Conservation (phyloP, 331 rosid genomes). For the Malus hybrid region DNA sequence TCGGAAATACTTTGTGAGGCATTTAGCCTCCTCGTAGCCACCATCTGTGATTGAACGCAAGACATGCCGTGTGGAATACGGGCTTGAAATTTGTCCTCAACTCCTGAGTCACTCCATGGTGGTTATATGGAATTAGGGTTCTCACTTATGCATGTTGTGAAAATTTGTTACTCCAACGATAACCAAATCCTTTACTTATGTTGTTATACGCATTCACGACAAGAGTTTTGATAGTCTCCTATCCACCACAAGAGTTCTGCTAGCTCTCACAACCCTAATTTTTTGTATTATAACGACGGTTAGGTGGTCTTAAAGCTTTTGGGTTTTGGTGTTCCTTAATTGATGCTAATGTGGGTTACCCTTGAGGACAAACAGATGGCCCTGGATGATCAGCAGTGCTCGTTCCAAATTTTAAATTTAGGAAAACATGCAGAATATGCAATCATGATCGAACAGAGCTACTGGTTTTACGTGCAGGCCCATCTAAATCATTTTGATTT, state of each 20-base stretch:
- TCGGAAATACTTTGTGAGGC: too few species aligned
- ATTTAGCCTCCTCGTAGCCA: too few species aligned
- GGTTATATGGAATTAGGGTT: too few species aligned
- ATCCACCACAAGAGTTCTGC: neutral
- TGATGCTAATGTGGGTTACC: constrained; percentile 3
- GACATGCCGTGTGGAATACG: too few species aligned
- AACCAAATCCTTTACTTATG: too few species aligned
- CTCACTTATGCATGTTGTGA: neutral
- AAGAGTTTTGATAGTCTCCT: neutral
- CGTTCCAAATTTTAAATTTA: constrained; percentile 1
- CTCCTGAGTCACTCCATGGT: too few species aligned
- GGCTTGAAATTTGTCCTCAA: too few species aligned
- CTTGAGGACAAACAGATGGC: neutral
- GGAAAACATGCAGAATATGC: neutral
- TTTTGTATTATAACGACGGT: neutral
- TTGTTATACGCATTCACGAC: too few species aligned
- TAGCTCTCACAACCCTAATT: neutral
- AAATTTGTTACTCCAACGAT: too few species aligned
- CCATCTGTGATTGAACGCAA: too few species aligned
- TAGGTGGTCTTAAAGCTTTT: neutral
- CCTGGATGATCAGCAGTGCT: neutral
- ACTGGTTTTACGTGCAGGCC: constrained; percentile 12
- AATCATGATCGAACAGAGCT: constrained; percentile 15
- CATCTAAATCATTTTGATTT: constrained; percentile 10
- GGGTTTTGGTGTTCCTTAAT: constrained; percentile 4